These are phyloP conservation scores for Karstenula rhodostoma DNA, from an alignment of 2,329 filamentous ascomycete genomes.

Conservation along the genomic window DNA sequence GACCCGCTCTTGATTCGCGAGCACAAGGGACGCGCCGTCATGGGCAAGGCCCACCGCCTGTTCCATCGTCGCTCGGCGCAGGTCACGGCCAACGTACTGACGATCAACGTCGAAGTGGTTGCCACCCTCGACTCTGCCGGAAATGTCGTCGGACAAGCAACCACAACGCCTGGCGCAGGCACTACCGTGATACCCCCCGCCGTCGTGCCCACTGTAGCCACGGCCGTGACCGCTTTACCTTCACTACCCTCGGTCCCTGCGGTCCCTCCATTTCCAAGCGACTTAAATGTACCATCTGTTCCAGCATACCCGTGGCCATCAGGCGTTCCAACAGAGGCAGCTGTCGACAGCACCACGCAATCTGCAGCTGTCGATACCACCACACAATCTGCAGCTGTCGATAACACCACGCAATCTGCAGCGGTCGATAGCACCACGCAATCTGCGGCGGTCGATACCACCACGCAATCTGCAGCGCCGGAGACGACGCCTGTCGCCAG, in stretches of 20 bases:
- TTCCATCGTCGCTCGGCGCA: constrained; percentile 44
- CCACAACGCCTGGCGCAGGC: constrained; percentile 26
- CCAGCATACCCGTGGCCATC: constrained; percentile 46
- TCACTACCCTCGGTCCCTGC: constrained; percentile 30
- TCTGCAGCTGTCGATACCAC: constrained; percentile 5
- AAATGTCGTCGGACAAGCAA: constrained; percentile 37
- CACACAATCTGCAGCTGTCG: constrained; percentile 9
- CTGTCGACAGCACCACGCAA: constrained; percentile 9
- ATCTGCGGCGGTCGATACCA: constrained; percentile 1
- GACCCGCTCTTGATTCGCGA: constrained; percentile 30
- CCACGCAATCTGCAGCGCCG: constrained; percentile 9
- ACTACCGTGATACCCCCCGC: constrained; percentile 9
- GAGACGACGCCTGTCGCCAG: constrained; percentile 3
- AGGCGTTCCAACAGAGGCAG: constrained; percentile 21
- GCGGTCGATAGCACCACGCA: constrained; percentile 9
- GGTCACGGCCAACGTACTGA: constrained; percentile 30
- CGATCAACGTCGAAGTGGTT: constrained; percentile 41
- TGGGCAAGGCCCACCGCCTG: constrained; percentile 42
- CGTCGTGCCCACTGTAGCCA: constrained; percentile 6
- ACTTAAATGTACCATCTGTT: constrained; percentile 38
- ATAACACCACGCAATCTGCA: constrained; percentile 13
- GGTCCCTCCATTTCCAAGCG: constrained; percentile 47
- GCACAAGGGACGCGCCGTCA: constrained; percentile 31
- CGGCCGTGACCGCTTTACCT: constrained; percentile 3
- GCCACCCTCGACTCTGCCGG: constrained; percentile 40